These are phyloP conservation scores for Nakazawaea wyomingensis DNA, from an alignment of 805 yeast genomes.

Conservation along the genomic window DNA sequence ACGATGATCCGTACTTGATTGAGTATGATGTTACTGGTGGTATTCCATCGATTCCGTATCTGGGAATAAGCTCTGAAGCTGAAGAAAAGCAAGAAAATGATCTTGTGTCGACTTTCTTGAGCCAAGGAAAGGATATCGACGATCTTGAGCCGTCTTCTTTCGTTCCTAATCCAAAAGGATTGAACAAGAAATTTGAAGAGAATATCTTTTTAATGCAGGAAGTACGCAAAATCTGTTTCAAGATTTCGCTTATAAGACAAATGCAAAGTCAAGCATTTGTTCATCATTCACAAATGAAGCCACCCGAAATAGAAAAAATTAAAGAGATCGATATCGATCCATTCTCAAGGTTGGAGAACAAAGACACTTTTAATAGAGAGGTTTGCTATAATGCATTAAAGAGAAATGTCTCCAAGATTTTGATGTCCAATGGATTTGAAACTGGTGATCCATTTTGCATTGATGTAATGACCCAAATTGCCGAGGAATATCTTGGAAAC, in stretches of 20 bases:
- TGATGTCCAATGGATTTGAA: constrained; percentile 93
- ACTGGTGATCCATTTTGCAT: constrained; percentile 72
- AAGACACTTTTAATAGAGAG: constrained; percentile 54
- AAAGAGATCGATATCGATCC: constrained; percentile 73
- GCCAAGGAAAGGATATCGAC: constrained; percentile 24
- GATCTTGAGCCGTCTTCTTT: constrained; percentile 35
- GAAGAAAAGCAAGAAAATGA: constrained; percentile 40
- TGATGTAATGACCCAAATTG: constrained; percentile 74
- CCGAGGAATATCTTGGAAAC: constrained; percentile 74
- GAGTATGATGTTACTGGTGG: constrained; percentile 87
- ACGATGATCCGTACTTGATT: constrained; percentile 58
- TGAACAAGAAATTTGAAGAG: constrained; percentile 52
- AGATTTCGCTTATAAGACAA: constrained; percentile 80
- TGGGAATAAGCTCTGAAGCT: constrained; percentile 45
- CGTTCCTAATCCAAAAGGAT: constrained; percentile 45
- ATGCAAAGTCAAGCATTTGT: constrained; percentile 81
- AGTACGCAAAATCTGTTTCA: constrained; percentile 81
- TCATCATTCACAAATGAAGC: constrained; percentile 67
- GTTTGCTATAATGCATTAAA: constrained; percentile 63
- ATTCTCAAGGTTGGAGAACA: constrained; percentile 66
- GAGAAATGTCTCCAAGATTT: constrained; percentile 67
- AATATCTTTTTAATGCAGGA: constrained; percentile 83
- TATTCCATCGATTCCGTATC: constrained; percentile 57
- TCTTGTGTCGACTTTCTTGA: constrained; percentile 32
- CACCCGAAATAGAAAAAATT: constrained; percentile 60